Percentiles rank a stretch among this genome's conserved stretches.
Evolutionary conservation across 257 asterid species (phyloP).

Genomic region (Verbena officinalis): DNA sequence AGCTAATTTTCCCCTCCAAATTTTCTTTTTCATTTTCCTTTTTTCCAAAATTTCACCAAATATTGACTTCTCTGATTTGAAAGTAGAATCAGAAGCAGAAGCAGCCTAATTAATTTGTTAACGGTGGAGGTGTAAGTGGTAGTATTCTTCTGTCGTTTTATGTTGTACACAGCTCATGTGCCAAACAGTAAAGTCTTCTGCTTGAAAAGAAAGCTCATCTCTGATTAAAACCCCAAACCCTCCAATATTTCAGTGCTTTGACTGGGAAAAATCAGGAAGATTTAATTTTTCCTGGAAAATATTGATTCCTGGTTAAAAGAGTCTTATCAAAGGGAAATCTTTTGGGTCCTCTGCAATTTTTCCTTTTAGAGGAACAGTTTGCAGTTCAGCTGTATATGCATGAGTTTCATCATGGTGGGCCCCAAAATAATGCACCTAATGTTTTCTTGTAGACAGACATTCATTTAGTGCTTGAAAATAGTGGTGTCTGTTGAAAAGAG

Average conservation of each 20-base stretch:
- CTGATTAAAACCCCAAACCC: conserved; percentile 32
- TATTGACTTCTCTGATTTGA: conserved; percentile 44
- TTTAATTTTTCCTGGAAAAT: conserved; percentile 23
- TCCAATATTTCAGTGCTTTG: conserved; percentile 41
- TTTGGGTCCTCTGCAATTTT: conserved; percentile 12
- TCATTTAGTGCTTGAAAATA: conserved; percentile 25
- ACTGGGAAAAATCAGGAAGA: conserved; percentile 24
- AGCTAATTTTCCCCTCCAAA: conserved; percentile 35
- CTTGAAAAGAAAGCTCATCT: conserved; percentile 44
- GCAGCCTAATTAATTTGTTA: conserved; percentile 19
- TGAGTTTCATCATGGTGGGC: conserved; percentile 49
- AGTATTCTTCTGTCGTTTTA: conserved; percentile 33
- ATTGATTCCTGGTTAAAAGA: conserved; percentile 35
- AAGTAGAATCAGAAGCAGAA: conserved; percentile 29
- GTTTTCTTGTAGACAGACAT: conserved; percentile 46
- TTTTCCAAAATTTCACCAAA: conserved; percentile 22
- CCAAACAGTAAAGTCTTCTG: conserved; percentile 43
- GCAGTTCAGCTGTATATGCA: conserved; percentile 45
- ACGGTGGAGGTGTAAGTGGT: conserved; percentile 30
- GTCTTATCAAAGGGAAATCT: conserved; percentile 35
- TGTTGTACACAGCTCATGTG: conserved; percentile 57
- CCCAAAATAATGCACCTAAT: conserved; percentile 50
- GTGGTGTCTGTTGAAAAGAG: conserved; percentile 29
- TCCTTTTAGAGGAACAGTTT: conserved; percentile 41
- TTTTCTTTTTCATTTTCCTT: too few relatives aligned